Percentiles rank a stretch among this genome's conserved stretches.
Evolutionary conservation across 2,329 filamentous ascomycete species (phyloP).

Genomic region (Stagonosporopsis tanaceti): DNA sequence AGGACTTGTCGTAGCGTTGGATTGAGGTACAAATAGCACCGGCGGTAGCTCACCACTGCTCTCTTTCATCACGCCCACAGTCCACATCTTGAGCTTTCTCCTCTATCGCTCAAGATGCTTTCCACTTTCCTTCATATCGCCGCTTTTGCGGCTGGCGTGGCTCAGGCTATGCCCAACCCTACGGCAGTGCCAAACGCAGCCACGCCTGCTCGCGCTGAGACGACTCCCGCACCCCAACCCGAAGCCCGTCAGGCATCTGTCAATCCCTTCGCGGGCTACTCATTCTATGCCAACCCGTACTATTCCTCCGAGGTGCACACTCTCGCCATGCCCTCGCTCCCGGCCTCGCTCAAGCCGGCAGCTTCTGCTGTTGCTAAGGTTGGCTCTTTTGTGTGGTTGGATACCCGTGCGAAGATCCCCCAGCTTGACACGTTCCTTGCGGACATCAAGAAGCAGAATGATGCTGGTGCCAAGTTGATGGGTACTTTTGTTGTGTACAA

Average conservation of each 20-base stretch:
- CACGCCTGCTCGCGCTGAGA: constrained; percentile 19
- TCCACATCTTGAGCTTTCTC: neutral
- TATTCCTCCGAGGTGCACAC: constrained; percentile 62
- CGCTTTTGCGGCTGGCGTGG: constrained; percentile 33
- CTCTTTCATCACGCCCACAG: neutral
- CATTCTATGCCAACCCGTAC: constrained; percentile 62
- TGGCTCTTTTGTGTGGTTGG: constrained; percentile 63
- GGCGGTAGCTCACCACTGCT: neutral
- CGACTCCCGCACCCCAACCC: constrained; percentile 25
- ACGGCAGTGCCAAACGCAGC: constrained; percentile 23
- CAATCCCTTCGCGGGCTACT: constrained; percentile 60
- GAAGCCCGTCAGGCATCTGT: constrained; percentile 51
- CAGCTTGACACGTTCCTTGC: constrained; percentile 57
- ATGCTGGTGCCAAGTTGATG: constrained; percentile 58
- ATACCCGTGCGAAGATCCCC: constrained; percentile 60
- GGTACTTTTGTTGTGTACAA: constrained; percentile 69
- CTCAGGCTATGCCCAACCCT: constrained; percentile 33
- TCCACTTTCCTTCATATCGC: constrained; percentile 29
- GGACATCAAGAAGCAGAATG: constrained; percentile 58
- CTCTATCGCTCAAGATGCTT: constrained; percentile 21
- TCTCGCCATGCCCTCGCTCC: constrained; percentile 69
- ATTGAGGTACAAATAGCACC: constrained; percentile 8
- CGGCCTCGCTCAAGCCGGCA: constrained; percentile 61
- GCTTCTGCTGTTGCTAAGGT: constrained; percentile 59
- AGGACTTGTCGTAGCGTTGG: neutral